Conservation (phyloP, 2,329 filamentous ascomycete genomes). For the Neodidymelliopsis sp. region DNA sequence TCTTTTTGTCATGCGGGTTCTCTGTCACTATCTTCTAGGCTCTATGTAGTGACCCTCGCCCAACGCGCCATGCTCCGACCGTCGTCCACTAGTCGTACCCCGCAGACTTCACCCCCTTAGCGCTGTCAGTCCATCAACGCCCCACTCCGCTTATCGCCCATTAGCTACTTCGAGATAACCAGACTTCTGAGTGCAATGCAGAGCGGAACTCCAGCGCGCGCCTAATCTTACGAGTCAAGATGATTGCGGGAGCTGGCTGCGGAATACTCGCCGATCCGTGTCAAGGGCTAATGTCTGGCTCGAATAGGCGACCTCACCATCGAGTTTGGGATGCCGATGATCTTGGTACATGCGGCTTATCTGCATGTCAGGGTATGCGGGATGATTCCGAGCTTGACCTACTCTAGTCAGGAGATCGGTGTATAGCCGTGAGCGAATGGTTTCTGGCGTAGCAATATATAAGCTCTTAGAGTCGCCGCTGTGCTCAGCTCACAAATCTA, state of each 20-base stretch:
- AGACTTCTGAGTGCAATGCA: neutral
- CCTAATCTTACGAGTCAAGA: neutral
- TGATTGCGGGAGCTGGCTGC: neutral
- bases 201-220: slow-evolving; percentile 4
- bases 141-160: slow-evolving; percentile 1
- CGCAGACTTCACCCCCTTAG: slow-evolving; percentile 1
- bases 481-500: neutral
- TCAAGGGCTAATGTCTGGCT: neutral
- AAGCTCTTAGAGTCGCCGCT: neutral
- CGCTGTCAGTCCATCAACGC: neutral
- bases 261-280: neutral
- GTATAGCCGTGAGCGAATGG: neutral
- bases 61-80: too few species aligned
- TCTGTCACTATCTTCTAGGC: too few species aligned
- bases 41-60: too few species aligned
- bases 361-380: neutral
- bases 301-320: neutral
- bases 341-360: slow-evolving; percentile 1
- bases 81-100: slow-evolving; percentile 9
- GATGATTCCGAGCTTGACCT: neutral
- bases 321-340: neutral
- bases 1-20: too few species aligned
- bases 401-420: neutral
- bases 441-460: neutral
- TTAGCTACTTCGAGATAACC: neutral